These are phyloP conservation scores for Dryas octopetala DNA, from an alignment of 306 rosid species.

Conservation along the genomic window DNA sequence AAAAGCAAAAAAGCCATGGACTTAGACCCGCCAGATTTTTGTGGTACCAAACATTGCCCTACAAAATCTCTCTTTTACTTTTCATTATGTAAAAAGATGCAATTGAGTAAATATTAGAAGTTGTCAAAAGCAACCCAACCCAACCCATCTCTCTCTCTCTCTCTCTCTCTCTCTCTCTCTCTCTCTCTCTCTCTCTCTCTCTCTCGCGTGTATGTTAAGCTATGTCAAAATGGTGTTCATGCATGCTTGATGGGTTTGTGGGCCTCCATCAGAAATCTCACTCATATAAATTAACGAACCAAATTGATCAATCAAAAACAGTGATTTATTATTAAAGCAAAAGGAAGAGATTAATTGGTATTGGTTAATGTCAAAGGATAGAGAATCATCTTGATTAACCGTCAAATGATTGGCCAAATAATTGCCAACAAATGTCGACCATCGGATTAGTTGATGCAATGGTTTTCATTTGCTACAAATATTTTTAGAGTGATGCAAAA, in stretches of 20 bases:
- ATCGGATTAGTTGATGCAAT: neutral
- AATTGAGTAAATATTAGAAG: slow-evolving; percentile 24
- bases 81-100: slow-evolving; percentile 31
- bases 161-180: neutral
- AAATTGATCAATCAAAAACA: slow-evolving; percentile 10
- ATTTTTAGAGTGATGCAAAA: too few species aligned
- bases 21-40: slow-evolving; percentile 26
- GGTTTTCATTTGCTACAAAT: too few species aligned
- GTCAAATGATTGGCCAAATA: neutral
- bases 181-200: neutral
- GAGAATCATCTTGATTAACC: slow-evolving; percentile 20
- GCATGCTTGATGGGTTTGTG: slow-evolving; percentile 29
- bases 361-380: slow-evolving; percentile 10
- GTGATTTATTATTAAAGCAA: neutral
- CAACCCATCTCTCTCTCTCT: neutral
- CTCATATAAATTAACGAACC: slow-evolving; percentile 6
- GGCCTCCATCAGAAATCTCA: slow-evolving; percentile 14
- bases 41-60: slow-evolving; percentile 34
- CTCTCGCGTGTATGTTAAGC: slow-evolving; percentile 35
- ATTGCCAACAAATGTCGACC: neutral
- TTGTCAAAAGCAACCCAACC: neutral
- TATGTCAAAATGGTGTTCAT: slow-evolving; percentile 15
- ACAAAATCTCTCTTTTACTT: slow-evolving; percentile 36
- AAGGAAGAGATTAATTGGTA: neutral
- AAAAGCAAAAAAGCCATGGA: slow-evolving; percentile 5